Evolutionary conservation across 768 basidiomycete species (phyloP), one percentile per base, ranked within the genome.

Genomic region (Boletus reticuloceps): DNA sequence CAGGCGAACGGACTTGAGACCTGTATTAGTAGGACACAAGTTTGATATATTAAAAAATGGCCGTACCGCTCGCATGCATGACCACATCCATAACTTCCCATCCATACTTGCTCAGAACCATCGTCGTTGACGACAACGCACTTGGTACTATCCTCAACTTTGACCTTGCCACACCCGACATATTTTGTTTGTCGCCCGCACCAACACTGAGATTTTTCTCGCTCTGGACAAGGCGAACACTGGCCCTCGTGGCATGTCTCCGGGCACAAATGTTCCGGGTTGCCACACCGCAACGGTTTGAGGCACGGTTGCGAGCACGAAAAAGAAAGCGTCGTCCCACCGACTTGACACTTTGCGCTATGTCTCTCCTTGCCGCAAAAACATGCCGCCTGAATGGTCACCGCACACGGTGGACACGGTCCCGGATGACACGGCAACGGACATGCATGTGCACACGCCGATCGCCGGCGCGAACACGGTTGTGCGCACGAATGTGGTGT

Each of bases 331-430:
- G 57, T 45, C 42, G 53, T 62, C 42, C 31, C 89, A 6, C 82
- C 76, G 58, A 86, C 78, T 77, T 45, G 89, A 74, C 66, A 67
- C 38, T 61, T 68, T 0, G 66, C 64, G 4, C 59, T 68, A 31
- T 47, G 66, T 2, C 74, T 69, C 34, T 82, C 77, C 56, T 82
- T 79, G 45, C 81, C 80, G n/a, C 94, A 98, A 48, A 90, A 85
- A 67, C 97, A 99, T 2, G 79, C 74, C n/a, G 85, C 72, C 41
- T 82, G 80, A 0, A 89, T 83, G 6, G 88, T 90, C 12, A 96
- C 81, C 58, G 84, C 82, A 66, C 97, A 99, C 0, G 94, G 94
- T 0, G 95, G 95, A 72, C 97, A 99, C 0, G 96, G 97, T 0
- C 96, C 97, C 0, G 97, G 96, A 69, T 98, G 96, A 65, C 96